Base-by-base conservation (phyloP, 2,329 filamentous ascomycete genomes). In the Colletotrichum tropicale region DNA sequence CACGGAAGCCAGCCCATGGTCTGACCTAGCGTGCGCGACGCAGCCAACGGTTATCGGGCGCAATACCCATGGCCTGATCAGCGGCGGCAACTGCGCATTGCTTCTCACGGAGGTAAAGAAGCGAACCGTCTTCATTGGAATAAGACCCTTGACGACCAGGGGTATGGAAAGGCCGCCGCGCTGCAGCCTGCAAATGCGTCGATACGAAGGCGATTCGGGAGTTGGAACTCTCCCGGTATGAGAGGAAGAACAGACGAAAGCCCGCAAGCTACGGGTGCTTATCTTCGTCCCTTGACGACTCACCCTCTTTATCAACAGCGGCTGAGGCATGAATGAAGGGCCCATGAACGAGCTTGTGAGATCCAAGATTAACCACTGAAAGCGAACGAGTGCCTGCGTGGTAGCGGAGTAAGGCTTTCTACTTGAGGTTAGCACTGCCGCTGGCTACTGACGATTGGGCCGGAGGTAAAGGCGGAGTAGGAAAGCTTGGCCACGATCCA, bases 41-140 rank as follows among this genome's bases (percentile, higher is more conserved):
- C 38, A n/a, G 5, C 0, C 16, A 10, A 10, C 0, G 16, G 0
- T n/a, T 15, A n/a, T n/a, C 38, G 38, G 18, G 38, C 16, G 5
- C 8, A n/a, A 18, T 43, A 10, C 16, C 16, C 8, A 8, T 43
- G 38, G 5, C 38, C 8, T 43, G 8, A 6, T 6, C 8, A 18
- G 5, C 18, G 38, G 18, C 8, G 16, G 8, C 16, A 43, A 10
- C 1, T n/a, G 16, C 18, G 38, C 18, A 5, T 0, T 43, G 0
- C 5, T n/a, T 9, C 38, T 6, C 6, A n/a, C 3, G 18, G 2
- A 12, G 0, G 9, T n/a, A 0, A 12, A 13, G 43, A 21, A n/a
- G 43, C 43, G 10, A 0, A 7, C 18, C 18, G 5, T 48, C 10
- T 48, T n/a, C 9, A 48, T 48, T n/a, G 18, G 18, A 48, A 48